These are phyloP conservation scores for Vaccinium corymbosum DNA, from an alignment of 148 eudicot genomes.

Conservation along the genomic window DNA sequence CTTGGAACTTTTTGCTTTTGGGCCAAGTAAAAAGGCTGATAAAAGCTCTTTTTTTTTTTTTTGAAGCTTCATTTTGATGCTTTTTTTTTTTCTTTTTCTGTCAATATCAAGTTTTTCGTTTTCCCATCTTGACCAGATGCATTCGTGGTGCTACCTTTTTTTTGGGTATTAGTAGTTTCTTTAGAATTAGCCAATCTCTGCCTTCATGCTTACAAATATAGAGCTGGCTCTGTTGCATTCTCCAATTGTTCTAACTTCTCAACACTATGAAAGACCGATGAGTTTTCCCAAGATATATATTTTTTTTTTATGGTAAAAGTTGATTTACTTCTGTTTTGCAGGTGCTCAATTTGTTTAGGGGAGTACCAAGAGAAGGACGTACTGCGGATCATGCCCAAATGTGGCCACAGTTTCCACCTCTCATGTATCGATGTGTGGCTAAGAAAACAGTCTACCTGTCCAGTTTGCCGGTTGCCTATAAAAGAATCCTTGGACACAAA, in stretches of 20 bases:
- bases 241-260: not conserved
- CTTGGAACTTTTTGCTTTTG: not conserved
- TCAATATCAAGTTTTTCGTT: not conserved
- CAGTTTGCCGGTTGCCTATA: conserved; percentile 70
- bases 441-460: conserved; percentile 62
- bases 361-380: conserved; percentile 75
- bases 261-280: not conserved
- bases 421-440: conserved; percentile 73
- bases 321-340: conserved; percentile 18
- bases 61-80: not conserved
- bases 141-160: not conserved
- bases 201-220: not conserved
- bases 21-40: not conserved
- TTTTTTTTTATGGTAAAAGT: not conserved
- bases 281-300: not conserved
- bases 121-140: not conserved
- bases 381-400: conserved; percentile 62
- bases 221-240: not conserved
- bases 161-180: not conserved
- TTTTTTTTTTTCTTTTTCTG: not conserved
- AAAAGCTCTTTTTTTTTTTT: not conserved
- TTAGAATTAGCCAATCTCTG: not conserved
- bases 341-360: conserved; percentile 72
- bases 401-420: conserved; percentile 66
- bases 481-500: conserved; percentile 26